These are phyloP conservation scores for Nissolia schottii DNA, from an alignment of 306 rosid genomes.

Conservation along the genomic window DNA sequence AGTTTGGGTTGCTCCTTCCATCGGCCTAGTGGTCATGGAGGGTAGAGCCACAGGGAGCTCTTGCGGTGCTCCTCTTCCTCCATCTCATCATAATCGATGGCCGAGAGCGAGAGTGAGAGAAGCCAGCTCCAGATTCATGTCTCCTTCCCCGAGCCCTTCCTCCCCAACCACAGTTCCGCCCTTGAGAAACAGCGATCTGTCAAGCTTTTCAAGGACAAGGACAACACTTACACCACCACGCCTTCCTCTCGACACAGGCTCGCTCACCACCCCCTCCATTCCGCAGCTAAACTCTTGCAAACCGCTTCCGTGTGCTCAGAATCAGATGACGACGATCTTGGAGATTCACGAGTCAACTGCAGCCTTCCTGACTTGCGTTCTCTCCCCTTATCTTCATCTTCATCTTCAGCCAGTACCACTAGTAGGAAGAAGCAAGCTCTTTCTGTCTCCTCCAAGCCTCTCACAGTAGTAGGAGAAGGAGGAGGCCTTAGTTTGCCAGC, in stretches of 20 bases:
- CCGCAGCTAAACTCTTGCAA: slow-evolving; percentile 17
- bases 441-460: slow-evolving; percentile 23
- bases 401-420: too few relatives aligned
- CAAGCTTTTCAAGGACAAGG: slow-evolving; percentile 44
- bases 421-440: slow-evolving; percentile 28
- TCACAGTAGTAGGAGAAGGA: too few relatives aligned
- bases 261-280: not conserved
- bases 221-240: slow-evolving; percentile 33
- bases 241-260: slow-evolving; percentile 38
- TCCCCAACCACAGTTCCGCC: too few relatives aligned
- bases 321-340: slow-evolving; percentile 6
- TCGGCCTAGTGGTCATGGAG: too few relatives aligned
- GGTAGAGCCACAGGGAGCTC: too few relatives aligned
- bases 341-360: slow-evolving; percentile 2
- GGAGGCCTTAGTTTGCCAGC: slow-evolving; percentile 48
- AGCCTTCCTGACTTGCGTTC: slow-evolving; percentile 43
- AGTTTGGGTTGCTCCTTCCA: not conserved
- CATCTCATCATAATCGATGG: too few relatives aligned
- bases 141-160: too few relatives aligned
- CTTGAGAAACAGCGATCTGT: slow-evolving; percentile 41
- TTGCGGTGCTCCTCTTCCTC: too few relatives aligned
- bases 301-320: not conserved
- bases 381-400: too few relatives aligned
- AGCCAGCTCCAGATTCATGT: too few relatives aligned
- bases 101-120: too few relatives aligned